A percentile compares a stretch with the other conserved stretches of the same genome.
Evolutionary conservation across 2,329 filamentous ascomycete species (phyloP).

Genomic region (Hypoxylon sp.): DNA sequence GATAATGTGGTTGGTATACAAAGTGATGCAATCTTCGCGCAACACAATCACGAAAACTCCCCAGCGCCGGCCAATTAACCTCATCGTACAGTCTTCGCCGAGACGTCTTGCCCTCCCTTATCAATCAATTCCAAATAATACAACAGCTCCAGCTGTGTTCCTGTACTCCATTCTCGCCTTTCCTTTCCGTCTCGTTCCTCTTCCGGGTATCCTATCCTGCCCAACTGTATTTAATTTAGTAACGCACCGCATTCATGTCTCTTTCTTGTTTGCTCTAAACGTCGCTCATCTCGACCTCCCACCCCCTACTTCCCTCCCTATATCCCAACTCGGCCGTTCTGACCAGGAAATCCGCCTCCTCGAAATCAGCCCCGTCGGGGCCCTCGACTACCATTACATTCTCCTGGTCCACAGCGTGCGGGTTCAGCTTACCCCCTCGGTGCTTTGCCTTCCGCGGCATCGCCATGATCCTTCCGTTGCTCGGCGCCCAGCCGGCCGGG

Average conservation of each 20-base stretch:
- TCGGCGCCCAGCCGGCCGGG: slow-evolving; percentile 55
- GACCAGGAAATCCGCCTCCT: slow-evolving; percentile 77
- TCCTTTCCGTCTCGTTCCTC: background rate
- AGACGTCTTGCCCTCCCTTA: slow-evolving; percentile 18
- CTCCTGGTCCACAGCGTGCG: slow-evolving; percentile 60
- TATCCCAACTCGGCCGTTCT: slow-evolving; percentile 45
- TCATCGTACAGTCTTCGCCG: slow-evolving; percentile 25
- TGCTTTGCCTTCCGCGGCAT: slow-evolving; percentile 58
- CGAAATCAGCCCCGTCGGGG: slow-evolving; percentile 68
- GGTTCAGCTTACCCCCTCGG: slow-evolving; percentile 46
- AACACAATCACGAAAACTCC: slow-evolving; percentile 11
- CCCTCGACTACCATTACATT: slow-evolving; percentile 59
- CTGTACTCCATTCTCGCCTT: background rate
- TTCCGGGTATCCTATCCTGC: slow-evolving; percentile 17
- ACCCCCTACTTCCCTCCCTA: slow-evolving; percentile 41
- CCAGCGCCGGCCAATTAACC: slow-evolving; percentile 13
- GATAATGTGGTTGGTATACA: slow-evolving; percentile 14
- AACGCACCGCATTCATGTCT: background rate
- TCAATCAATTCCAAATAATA: slow-evolving; percentile 17
- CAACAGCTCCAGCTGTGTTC: slow-evolving; percentile 15
- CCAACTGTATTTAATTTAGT: background rate
- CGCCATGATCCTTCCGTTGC: slow-evolving; percentile 64
- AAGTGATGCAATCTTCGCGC: slow-evolving; percentile 11
- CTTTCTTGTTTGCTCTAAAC: slow-evolving; percentile 33
- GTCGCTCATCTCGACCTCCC: slow-evolving; percentile 62